Evolutionary conservation across 179 eudicot species (phyloP).

Genomic region (Beta lomatogona): DNA sequence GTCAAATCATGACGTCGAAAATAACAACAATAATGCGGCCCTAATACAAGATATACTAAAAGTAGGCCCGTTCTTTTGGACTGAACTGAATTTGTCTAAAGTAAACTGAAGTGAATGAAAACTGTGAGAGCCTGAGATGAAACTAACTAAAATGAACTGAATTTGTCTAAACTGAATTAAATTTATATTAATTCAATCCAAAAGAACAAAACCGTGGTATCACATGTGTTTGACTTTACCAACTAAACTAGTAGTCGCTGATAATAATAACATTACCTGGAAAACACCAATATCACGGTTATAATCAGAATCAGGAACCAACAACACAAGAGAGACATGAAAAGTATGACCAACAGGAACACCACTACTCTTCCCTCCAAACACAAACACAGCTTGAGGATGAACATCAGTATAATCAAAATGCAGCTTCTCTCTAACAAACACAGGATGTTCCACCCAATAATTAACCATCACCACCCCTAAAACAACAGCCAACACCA

Average conservation of each 20-base stretch:
- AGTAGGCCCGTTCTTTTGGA: no score
- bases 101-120: no score
- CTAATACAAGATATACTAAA: no score
- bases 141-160: no score
- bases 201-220: no score
- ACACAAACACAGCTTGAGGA: slow-evolving; percentile 46
- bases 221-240: not conserved
- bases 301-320: slow-evolving; percentile 76
- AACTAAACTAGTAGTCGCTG: not conserved
- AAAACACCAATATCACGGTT: slow-evolving; percentile 59
- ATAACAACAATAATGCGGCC: no score
- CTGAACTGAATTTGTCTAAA: no score
- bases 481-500: slow-evolving; percentile 43
- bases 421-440: slow-evolving; percentile 41
- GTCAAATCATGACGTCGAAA: no score
- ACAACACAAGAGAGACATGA: slow-evolving; percentile 41
- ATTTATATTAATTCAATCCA: no score
- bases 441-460: slow-evolving; percentile 70
- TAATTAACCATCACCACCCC: slow-evolving; percentile 50
- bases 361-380: slow-evolving; percentile 19
- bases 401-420: slow-evolving; percentile 55
- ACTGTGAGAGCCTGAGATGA: no score
- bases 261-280: slow-evolving; percentile 41
- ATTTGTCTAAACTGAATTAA: no score
- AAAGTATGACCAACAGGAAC: slow-evolving; percentile 66